Base-by-base conservation (phyloP, 306 rosid genomes). In the Vigna hirtella region DNA sequence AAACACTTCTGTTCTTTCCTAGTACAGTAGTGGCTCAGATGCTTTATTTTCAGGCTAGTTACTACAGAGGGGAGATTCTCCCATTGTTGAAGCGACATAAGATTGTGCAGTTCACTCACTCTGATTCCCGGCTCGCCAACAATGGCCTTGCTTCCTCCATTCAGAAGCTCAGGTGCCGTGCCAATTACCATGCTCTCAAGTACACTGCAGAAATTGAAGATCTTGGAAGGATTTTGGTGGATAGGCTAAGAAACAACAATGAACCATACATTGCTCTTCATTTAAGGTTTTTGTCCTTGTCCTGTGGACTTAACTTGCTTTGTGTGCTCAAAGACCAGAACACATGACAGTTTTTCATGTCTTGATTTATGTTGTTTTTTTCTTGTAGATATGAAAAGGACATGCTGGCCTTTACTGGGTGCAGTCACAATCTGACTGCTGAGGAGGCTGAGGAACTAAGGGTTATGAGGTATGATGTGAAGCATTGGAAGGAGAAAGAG, bases 401-500 rank as follows among this genome's bases (percentile, higher is more conserved):
- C 87, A 96, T 96, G 99, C 90, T 96, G 59, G 94, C 99, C 30
- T 96, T 96, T 84, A 96, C 99, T 0, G 99, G 99, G 73, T 96
- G 99, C 90, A 93, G 86, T 78, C 90, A 96, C 83, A 96, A 96
- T 83, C 97, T 96, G 53, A 91, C 97, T 1, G 79, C 79, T 16
- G 84, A 81, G 26, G 99, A 96, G 74, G 83, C 87, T 2, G 92
- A 87, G 73, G 93, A 96, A 58, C 98, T 96, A 17, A 85, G 85
- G 74, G 84, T 16, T 26, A 96, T 96, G 99, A 90, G 99, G 78
- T 88, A 96, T 83, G 86, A 47, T 2, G 97, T 93, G n/a, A 89
- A 88, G 80, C 99, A 96, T 83, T 96, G 99, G 99, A 96, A 96
- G 86, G 99, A 96, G 79, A 96, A 96, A 57, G 97, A 93, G 81